These are phyloP conservation scores for Mycena olivaceomarginata DNA, from an alignment of 768 basidiomycete genomes.

Conservation along the genomic window DNA sequence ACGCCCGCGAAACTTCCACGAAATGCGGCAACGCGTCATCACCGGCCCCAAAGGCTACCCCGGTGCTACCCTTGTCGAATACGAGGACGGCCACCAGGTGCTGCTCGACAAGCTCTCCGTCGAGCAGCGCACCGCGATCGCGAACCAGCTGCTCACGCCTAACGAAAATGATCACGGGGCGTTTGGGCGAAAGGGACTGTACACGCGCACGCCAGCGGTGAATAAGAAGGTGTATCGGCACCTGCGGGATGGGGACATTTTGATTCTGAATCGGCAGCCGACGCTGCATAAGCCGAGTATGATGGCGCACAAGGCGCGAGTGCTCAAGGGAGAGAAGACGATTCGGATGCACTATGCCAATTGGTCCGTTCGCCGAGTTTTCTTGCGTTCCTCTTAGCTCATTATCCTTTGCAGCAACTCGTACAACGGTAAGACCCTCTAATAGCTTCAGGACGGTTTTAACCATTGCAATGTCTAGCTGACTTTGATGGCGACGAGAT, in stretches of 20 bases:
- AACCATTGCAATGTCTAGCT: constrained; percentile 62
- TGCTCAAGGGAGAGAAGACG: constrained; percentile 97
- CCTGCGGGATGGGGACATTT: constrained; percentile 93
- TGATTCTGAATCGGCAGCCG: constrained; percentile 98
- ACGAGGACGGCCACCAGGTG: constrained; percentile 93
- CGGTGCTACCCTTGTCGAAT: constrained; percentile 95
- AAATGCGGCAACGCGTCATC: constrained; percentile 92
- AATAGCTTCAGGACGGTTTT: constrained; percentile 6
- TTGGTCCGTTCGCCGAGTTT: constrained; percentile 75
- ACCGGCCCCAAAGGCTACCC: constrained; percentile 93
- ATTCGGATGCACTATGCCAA: constrained; percentile 99
- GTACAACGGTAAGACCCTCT: constrained; percentile 85
- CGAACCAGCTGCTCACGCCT: constrained; percentile 95
- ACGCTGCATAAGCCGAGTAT: constrained; percentile 99
- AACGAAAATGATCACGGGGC: constrained; percentile 81
- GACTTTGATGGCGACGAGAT: constrained; percentile 99
- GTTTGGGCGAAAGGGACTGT: constrained; percentile 72
- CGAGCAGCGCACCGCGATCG: constrained; percentile 95
- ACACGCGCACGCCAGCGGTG: constrained; percentile 85
- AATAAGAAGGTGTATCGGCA: constrained; percentile 99
- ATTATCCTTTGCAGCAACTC: constrained; percentile 82
- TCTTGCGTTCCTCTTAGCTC: constrained; percentile 29
- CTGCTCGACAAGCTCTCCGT: constrained; percentile 89
- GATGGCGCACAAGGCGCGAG: constrained; percentile 97
- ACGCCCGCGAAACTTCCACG: constrained; percentile 94